phyloP scores from a whole-genome alignment of 768 basidiomycete genomes.

The Pulveroboletus ravenelii region DNA sequence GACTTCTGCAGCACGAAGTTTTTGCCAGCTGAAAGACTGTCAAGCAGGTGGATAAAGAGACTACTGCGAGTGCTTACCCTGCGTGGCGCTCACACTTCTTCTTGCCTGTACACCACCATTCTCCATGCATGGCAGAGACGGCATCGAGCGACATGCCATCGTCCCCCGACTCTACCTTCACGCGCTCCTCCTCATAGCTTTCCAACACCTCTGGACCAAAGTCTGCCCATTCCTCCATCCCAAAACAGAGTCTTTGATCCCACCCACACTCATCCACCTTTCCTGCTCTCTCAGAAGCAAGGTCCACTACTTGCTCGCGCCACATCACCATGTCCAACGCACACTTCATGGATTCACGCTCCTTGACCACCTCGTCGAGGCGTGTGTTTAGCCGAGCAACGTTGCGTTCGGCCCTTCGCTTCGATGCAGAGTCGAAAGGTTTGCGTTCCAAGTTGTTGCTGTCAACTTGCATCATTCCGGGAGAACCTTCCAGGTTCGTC shows the following conservation, averaged over 20 bases:
- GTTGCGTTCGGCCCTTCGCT: constrained; percentile 53
- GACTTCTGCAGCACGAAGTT: constrained; percentile 66
- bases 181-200: constrained; percentile 55
- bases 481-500: constrained; percentile 21
- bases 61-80: constrained; percentile 44
- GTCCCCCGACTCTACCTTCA: constrained; percentile 29
- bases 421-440: constrained; percentile 31
- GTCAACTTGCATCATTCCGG: constrained; percentile 23
- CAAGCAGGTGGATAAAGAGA: not conserved
- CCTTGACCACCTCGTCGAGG: constrained; percentile 53
- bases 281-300: constrained; percentile 64
- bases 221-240: constrained; percentile 74
- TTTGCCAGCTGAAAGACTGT: constrained; percentile 61
- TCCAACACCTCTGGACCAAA: constrained; percentile 64
- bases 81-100: constrained; percentile 74
- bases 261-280: constrained; percentile 76
- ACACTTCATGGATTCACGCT: constrained; percentile 60
- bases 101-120: constrained; percentile 80
- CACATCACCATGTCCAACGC: constrained; percentile 67
- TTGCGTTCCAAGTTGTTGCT: constrained; percentile 3
- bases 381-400: constrained; percentile 47
- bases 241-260: constrained; percentile 80
- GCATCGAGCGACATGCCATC: constrained; percentile 39
- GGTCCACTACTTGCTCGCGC: constrained; percentile 63
- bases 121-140: constrained; percentile 31